phyloP scores from a whole-genome alignment of 176 grass and related monocot species.

The Microstegium vimineum region DNA sequence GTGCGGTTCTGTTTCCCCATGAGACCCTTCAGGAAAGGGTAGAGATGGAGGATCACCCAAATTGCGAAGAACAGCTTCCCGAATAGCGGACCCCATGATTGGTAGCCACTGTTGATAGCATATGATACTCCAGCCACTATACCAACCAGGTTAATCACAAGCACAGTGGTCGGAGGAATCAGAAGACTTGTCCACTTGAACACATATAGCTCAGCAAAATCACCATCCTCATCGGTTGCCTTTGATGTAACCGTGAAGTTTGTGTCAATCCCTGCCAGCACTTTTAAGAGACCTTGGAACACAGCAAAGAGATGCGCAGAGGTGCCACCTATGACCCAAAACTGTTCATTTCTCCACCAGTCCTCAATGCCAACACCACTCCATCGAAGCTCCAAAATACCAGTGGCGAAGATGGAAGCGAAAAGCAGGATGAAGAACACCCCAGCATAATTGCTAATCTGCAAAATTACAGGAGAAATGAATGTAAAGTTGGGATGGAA shows the following conservation, averaged over 20 bases:
- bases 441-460: constrained; percentile 81
- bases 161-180: constrained; percentile 69
- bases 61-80: constrained; percentile 87
- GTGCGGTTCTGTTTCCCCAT: constrained; percentile 76
- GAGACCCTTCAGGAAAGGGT: constrained; percentile 87
- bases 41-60: constrained; percentile 90
- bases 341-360: constrained; percentile 88
- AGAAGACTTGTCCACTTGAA: constrained; percentile 84
- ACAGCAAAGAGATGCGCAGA: constrained; percentile 79
- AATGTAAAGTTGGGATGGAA: neutral
- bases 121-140: constrained; percentile 79
- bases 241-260: constrained; percentile 89
- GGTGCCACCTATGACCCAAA: constrained; percentile 86
- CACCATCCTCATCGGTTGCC: constrained; percentile 62
- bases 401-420: constrained; percentile 65
- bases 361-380: constrained; percentile 73
- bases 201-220: constrained; percentile 68
- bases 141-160: constrained; percentile 75
- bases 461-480: constrained; percentile 23
- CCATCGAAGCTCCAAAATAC: constrained; percentile 71
- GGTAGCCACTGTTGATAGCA: constrained; percentile 79
- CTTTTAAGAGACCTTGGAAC: constrained; percentile 80
- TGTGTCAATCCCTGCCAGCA: constrained; percentile 71
- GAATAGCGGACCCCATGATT: constrained; percentile 80
- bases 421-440: constrained; percentile 75